These are phyloP conservation scores for Pneumocystis oryctolagi DNA, from an alignment of 1,139 yeast species.

Conservation along the genomic window DNA sequence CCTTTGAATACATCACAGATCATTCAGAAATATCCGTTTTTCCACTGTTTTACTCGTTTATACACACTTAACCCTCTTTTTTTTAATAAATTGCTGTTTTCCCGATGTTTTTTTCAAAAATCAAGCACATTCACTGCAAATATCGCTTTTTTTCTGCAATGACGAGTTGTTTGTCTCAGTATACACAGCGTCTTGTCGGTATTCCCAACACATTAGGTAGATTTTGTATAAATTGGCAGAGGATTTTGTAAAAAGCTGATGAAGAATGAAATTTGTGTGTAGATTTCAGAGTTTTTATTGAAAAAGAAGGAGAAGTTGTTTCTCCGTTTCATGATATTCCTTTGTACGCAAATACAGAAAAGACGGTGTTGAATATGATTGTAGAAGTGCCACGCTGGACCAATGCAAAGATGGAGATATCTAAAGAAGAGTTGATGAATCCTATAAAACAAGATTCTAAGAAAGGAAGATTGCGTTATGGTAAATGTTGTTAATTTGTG, in stretches of 20 bases:
- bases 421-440: conserved; percentile 56
- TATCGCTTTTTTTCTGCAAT: not conserved
- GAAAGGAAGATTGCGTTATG: conserved; percentile 53
- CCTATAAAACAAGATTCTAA: conserved; percentile 90
- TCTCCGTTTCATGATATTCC: conserved; percentile 89
- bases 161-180: conserved; percentile 12
- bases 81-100: not conserved
- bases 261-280: conserved; percentile 17
- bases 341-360: conserved; percentile 45
- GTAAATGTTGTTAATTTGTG: not conserved
- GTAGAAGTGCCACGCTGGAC: conserved; percentile 71
- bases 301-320: conserved; percentile 42
- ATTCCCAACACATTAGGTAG: conserved; percentile 53
- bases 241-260: too few species aligned
- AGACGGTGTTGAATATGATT: conserved; percentile 65
- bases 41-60: too few species aligned
- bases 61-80: not conserved
- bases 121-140: not conserved
- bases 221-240: not conserved
- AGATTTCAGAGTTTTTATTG: conserved; percentile 66
- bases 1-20: conserved; percentile 22
- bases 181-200: conserved; percentile 49
- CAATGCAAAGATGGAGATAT: conserved; percentile 28
- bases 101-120: not conserved
- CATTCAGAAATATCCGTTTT: too few species aligned